Base-by-base conservation (phyloP, 106 monocot genomes). In the Xerophyta viscosa region DNA sequence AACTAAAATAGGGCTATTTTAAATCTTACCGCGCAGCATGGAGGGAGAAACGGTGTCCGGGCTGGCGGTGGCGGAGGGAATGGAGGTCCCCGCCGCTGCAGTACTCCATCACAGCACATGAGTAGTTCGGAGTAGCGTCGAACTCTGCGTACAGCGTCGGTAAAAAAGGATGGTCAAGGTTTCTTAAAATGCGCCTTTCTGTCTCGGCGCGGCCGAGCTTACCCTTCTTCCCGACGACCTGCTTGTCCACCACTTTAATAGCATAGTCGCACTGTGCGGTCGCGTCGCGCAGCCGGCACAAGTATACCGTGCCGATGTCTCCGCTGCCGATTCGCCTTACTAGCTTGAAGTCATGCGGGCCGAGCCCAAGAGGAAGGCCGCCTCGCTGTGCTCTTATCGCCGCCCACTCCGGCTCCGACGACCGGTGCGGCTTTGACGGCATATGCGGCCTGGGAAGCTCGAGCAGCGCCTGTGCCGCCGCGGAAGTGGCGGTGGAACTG, bases 51-150 rank as follows among this genome's bases (percentile, higher is more conserved):
- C 92, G 72, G 20, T 60, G 58, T 17, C 64, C 68, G 3, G 74
- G 92, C 67, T 83, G 79, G 55, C 74, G 76, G 60, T 83, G 87
- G 41, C 87, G 76, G 56, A 87, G 76, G 7, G 79, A 77, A 55
- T 92, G 92, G 68, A 92, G 80, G 31, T 92, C 92, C 10, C 92
- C 92, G 27, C 92, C 92, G 65, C 71, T 65, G 65, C 92, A 92
- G 62, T 67, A 92, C 68, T 92, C 87, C 83, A 83, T 92, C n/a
- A 87, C 92, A 0, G 82, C 64, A 46, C 86, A 91, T 0, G 81
- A 83, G 58, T 60, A 77, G 39, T 77, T 58, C 17, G 67, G 70
- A 1, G 76, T 52, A 1, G 82, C 81, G 41, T 94, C 94, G 72
- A 94, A 88, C 30, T 81, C 78, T 4, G 94, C 84, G 66, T 75